Evolutionary conservation across 2,329 filamentous ascomycete genomes (phyloP), one percentile per base, ranked within the genome.

Genomic region (Ceratocystis harringtonii): DNA sequence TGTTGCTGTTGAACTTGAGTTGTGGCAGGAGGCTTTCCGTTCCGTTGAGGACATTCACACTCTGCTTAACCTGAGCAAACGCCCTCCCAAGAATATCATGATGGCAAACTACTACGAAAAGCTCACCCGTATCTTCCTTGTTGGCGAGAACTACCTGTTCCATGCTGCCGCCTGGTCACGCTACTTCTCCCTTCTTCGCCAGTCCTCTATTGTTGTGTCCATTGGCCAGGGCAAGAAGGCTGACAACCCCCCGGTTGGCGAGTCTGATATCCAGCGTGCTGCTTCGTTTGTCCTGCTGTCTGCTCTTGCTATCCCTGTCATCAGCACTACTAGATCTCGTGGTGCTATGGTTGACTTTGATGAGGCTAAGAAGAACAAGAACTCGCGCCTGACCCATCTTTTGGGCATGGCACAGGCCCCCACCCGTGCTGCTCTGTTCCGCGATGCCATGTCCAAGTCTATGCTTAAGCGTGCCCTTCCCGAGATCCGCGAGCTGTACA

Each of bases 101-200:
- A 99, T 99, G 94, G 94, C 94, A 78, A 99, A 97, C 81, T 99
- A 99, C 83, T 99, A 97, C 78, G 94, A 99, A 82, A 97, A 97
- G 80, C 86, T 99, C 67, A 96, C 94, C 50, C 86, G 92, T 69
- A 99, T 99, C 76, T 99, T 99, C 83, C 84, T 99, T 69, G 94
- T 97, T 70, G 95, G 92, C 76, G 94, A 97, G 79, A 99, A 99
- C 81, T 97, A 97, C 76, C 86, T 99, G 58, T 99, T 99, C 86
- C 94, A 99, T 74, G 94, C 94, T 70, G 94, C 94, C 65, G 91
- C 94, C 68, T 99, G 91, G 90, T 95, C 91, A 71, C 84, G 92
- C 72, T 97, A 96, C 81, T 97, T 96, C 82, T 95, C 91, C 74
- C 85, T 99, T 43, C 86, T 99, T 69, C 91, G 92, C 72, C 89